Percentiles rank a stretch among this genome's conserved stretches.
phyloP scores from a whole-genome alignment of 2,329 filamentous ascomycete genomes.

The Stachybotrys chartarum region DNA sequence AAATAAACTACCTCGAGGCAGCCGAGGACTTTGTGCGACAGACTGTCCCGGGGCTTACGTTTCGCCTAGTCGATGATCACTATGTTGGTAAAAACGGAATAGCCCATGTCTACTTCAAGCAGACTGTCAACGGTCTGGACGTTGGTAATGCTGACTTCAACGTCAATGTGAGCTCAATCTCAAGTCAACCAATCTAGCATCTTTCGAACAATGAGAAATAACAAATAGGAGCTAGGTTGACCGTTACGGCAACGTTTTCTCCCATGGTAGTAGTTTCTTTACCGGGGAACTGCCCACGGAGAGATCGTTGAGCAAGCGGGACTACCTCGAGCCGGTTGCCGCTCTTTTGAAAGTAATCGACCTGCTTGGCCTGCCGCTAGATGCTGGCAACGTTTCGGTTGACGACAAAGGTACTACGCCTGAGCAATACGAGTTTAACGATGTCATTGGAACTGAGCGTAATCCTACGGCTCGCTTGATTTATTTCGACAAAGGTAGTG shows the following conservation, averaged over 20 bases:
- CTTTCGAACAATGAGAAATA: not conserved
- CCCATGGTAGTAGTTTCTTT: constrained; percentile 43
- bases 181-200: fast-evolving
- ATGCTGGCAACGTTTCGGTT: constrained; percentile 30
- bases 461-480: constrained; percentile 49
- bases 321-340: constrained; percentile 22
- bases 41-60: constrained; percentile 27
- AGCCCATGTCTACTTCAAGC: constrained; percentile 52
- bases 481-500: constrained; percentile 43
- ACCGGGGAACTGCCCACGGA: constrained; percentile 34
- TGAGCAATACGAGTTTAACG: constrained; percentile 33
- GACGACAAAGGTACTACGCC: constrained; percentile 33
- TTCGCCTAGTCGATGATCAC: constrained; percentile 44
- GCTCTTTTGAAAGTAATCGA: constrained; percentile 31
- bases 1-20: constrained; percentile 32
- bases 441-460: constrained; percentile 37
- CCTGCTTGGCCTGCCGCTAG: constrained; percentile 22
- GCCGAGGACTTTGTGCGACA: constrained; percentile 36
- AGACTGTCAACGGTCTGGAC: constrained; percentile 49
- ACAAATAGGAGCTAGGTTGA: not conserved
- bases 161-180: constrained; percentile 39
- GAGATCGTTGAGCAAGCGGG: constrained; percentile 17
- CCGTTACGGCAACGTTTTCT: constrained; percentile 39
- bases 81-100: constrained; percentile 48
- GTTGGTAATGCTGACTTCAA: constrained; percentile 56